Percentiles rank a stretch among this genome's conserved stretches.
These are phyloP conservation scores for Rhizopus delemar DNA, from an alignment of 371 early-diverging fungal genomes.

Conservation along the genomic window DNA sequence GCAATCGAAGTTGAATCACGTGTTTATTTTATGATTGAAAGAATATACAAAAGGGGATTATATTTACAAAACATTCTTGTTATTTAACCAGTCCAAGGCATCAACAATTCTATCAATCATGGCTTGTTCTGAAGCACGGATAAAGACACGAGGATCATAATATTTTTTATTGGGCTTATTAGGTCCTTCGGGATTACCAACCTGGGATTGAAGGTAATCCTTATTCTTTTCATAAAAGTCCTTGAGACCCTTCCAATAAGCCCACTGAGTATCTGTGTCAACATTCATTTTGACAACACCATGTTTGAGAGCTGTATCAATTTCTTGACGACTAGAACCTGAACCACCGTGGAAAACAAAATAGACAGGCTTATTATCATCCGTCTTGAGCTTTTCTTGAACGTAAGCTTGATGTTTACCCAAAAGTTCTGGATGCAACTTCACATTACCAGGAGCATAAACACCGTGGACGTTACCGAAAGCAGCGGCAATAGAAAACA, in stretches of 20 bases:
- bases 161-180: conserved; percentile 94
- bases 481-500: conserved; percentile 91
- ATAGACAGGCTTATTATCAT: conserved; percentile 75
- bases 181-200: conserved; percentile 89
- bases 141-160: conserved; percentile 90
- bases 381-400: conserved; percentile 61
- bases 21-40: conserved; percentile 5
- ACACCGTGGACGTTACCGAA: conserved; percentile 92
- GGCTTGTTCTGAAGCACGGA: conserved; percentile 84
- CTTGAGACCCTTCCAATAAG: conserved; percentile 76
- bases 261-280: conserved; percentile 80
- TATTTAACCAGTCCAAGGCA: conserved; percentile 77
- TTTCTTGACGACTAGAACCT: conserved; percentile 80
- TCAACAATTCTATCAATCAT: conserved; percentile 78
- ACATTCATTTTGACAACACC: conserved; percentile 96
- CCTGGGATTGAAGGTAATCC: conserved; percentile 81
- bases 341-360: conserved; percentile 96
- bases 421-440: conserved; percentile 83
- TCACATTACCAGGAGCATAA: conserved; percentile 91
- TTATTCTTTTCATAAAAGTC: conserved; percentile 72
- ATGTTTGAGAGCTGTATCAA: conserved; percentile 73
- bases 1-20: neutral
- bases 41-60: conserved; percentile 1
- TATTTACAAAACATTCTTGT: conserved; percentile 71
- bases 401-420: conserved; percentile 86